Conservation (phyloP, 2,329 filamentous ascomycete species). For the Hymenotorrendiella dingleyae region DNA sequence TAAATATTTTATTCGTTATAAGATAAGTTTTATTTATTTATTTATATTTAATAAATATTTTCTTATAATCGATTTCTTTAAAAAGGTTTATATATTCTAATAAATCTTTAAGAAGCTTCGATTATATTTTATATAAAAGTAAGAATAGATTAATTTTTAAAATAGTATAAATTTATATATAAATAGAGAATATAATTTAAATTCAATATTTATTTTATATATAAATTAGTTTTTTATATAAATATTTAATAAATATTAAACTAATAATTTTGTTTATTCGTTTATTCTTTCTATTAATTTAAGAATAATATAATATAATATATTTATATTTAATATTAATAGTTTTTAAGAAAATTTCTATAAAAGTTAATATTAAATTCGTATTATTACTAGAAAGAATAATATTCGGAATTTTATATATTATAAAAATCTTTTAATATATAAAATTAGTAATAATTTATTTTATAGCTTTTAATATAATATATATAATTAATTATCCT, state of each 20-base stretch:
- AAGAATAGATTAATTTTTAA: too few relatives aligned
- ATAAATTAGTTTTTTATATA: not conserved
- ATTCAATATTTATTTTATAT: not conserved
- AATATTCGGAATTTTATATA: not conserved
- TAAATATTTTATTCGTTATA: not conserved
- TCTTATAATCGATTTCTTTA: not conserved
- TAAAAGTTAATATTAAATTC: not conserved
- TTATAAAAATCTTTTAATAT: not conserved
- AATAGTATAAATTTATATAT: not conserved
- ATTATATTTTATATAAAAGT: too few relatives aligned
- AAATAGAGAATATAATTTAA: not conserved
- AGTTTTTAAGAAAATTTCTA: too few relatives aligned
- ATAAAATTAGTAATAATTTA: not conserved
- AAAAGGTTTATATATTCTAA: not conserved
- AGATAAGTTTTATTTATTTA: not conserved
- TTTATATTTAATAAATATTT: not conserved
- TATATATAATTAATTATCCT: not conserved
- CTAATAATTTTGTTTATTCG: not conserved
- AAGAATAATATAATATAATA: not conserved
- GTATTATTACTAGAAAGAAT: not conserved
- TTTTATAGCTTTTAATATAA: not conserved
- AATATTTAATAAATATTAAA: not conserved
- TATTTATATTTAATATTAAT: not conserved
- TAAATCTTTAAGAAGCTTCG: not conserved
- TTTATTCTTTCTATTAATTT: not conserved